Base-by-base conservation (phyloP, 345 rosid genomes). In the Noccaea bulbosa region DNA sequence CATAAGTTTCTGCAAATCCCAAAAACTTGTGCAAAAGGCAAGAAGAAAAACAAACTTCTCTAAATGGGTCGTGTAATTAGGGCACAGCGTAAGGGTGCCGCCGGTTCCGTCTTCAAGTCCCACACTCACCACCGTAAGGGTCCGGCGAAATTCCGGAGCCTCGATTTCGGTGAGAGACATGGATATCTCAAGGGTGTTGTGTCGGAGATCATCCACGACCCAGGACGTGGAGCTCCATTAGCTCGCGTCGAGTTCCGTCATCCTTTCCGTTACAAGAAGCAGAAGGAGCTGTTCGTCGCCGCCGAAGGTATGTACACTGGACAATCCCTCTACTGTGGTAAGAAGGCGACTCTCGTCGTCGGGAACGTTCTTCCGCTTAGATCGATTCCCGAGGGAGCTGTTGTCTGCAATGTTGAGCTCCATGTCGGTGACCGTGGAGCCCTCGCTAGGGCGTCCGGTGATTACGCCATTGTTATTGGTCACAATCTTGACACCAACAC, bases 71-170 rank as follows among this genome's bases (percentile, higher is more conserved):
- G 86, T 16, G 92, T 87, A 0, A 87, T 87, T 50, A 78, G 92
- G 34, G 86, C 87, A 12, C 92, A 85, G 49, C 80, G 89, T 62
- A 87, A 87, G 81, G 92, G 92, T 60, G 85, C 89, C 0, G 91
- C 89, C 1, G 89, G 89, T 9, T 87, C 92, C 7, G 92, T 87
- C 57, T 87, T 85, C 86, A 85, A 84, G 73, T 74, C 89, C 5
- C 89, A 87, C 61, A 84, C 87, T 22, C 89, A 87, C 77, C 87
- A 84, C 80, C 85, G 89, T 16, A 87, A 87, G 80, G 91, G 89
- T 8, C 87, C 92, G 1, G 87, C 89, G 7, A 78, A 86, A 37
- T 87, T 87, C 81, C 82, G 87, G 5, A 77, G 81, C 30, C 87
- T 87, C 50, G 92, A 85, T 16, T 87, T 67, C 59, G 83, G 89